These are phyloP conservation scores for Penicillium mononematosum DNA, from an alignment of 495 filamentous ascomycete genomes.

Conservation along the genomic window DNA sequence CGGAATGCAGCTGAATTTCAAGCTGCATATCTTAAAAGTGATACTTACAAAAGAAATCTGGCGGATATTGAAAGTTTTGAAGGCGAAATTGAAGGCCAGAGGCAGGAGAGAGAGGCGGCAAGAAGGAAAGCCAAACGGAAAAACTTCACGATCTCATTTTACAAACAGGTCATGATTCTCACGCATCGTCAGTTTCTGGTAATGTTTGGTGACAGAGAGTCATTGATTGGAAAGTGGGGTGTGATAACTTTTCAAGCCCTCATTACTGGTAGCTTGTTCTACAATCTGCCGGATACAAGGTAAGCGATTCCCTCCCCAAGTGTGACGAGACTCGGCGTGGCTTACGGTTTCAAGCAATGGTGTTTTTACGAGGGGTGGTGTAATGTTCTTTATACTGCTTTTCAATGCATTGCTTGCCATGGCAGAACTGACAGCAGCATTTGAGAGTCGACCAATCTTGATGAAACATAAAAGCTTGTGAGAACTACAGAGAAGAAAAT, in stretches of 20 bases:
- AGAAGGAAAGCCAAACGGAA: constrained; percentile 49
- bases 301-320: constrained; percentile 7
- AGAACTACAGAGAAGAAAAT: constrained; percentile 7
- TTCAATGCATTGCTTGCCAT: constrained; percentile 81
- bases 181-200: constrained; percentile 66
- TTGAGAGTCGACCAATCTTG: constrained; percentile 68
- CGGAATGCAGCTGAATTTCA: constrained; percentile 59
- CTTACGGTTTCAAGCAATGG: constrained; percentile 33
- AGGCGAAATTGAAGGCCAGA: constrained; percentile 44
- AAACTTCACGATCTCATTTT: constrained; percentile 65
- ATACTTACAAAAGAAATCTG: constrained; percentile 33
- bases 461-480: constrained; percentile 76
- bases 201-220: constrained; percentile 60
- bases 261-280: constrained; percentile 77
- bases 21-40: constrained; percentile 51
- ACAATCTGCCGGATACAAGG: constrained; percentile 61
- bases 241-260: constrained; percentile 70
- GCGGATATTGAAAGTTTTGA: constrained; percentile 53
- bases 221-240: constrained; percentile 52
- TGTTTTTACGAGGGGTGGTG: constrained; percentile 51
- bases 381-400: constrained; percentile 73
- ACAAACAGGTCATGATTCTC: constrained; percentile 64
- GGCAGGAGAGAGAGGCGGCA: constrained; percentile 47
- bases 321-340: too few species aligned
- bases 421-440: constrained; percentile 70